phyloP scores from a whole-genome alignment of 495 filamentous ascomycete species.

The Penicillium crystallinum region DNA sequence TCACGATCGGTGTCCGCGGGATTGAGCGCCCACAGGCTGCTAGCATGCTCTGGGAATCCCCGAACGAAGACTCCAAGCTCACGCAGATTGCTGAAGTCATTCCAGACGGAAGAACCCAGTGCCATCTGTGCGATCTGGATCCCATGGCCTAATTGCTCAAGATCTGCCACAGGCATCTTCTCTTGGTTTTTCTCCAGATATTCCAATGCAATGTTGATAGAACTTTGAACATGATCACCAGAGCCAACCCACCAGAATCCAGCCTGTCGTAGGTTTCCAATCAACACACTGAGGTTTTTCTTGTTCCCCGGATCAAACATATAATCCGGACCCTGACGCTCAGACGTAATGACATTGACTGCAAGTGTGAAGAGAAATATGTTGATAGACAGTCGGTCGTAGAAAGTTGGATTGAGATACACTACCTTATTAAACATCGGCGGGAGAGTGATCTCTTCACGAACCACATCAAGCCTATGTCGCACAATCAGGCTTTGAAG shows the following conservation, averaged over 20 bases:
- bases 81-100: conserved; percentile 58
- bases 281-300: conserved; percentile 56
- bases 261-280: conserved; percentile 78
- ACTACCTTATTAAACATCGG: conserved; percentile 65
- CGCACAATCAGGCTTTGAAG: conserved; percentile 78
- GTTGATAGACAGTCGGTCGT: conserved; percentile 80
- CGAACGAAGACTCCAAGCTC: conserved; percentile 73
- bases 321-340: conserved; percentile 77
- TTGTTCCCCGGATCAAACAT: conserved; percentile 75
- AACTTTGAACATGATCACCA: conserved; percentile 51
- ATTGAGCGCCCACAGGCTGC: conserved; percentile 61
- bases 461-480: conserved; percentile 65
- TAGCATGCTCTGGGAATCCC: conserved; percentile 49
- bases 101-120: conserved; percentile 55
- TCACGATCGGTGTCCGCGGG: conserved; percentile 17
- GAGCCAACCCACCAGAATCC: conserved; percentile 88
- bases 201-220: conserved; percentile 56
- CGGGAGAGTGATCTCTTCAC: conserved; percentile 59
- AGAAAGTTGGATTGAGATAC: conserved; percentile 72
- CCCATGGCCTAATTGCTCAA: conserved; percentile 52
- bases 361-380: conserved; percentile 75
- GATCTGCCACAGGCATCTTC: conserved; percentile 54
- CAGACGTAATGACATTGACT: conserved; percentile 85
- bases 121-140: conserved; percentile 58
- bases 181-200: conserved; percentile 56